These are phyloP conservation scores for Fragaria vesca DNA, from an alignment of 306 rosid genomes.

Conservation along the genomic window DNA sequence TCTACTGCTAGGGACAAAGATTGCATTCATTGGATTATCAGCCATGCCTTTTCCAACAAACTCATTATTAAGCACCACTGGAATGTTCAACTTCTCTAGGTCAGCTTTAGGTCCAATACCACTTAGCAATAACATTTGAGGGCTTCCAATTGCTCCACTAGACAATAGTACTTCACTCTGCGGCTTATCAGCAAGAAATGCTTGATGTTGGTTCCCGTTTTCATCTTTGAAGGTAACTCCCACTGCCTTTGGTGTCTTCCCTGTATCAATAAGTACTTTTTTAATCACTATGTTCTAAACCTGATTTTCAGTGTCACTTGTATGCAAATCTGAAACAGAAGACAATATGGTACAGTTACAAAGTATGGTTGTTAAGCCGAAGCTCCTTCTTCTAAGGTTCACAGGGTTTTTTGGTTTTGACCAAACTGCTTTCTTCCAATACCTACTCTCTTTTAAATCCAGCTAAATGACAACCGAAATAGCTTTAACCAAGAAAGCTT, in stretches of 20 bases:
- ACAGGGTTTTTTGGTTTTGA: neutral
- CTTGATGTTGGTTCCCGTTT: conserved; percentile 72
- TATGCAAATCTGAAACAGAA: neutral
- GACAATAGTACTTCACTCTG: conserved; percentile 76
- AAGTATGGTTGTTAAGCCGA: neutral
- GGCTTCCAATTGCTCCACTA: conserved; percentile 82
- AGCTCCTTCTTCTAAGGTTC: neutral
- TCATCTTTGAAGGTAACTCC: conserved; percentile 87
- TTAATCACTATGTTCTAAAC: neutral
- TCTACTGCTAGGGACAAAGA: conserved; percentile 64
- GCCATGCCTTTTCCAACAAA: conserved; percentile 90
- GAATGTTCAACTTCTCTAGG: conserved; percentile 60
- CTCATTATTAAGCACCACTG: conserved; percentile 55
- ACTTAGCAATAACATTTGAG: conserved; percentile 84
- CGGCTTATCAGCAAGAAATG: conserved; percentile 39
- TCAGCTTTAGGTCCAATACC: conserved; percentile 82
- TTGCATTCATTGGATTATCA: conserved; percentile 90
- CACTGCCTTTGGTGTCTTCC: conserved; percentile 62
- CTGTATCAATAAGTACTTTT: conserved; percentile 29
- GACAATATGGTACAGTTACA: neutral
- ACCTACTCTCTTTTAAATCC: neutral
- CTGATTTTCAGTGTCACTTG: no score
- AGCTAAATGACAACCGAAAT: neutral
- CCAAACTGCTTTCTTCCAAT: neutral
- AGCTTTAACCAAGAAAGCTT: neutral